These are phyloP conservation scores for Phytopythium helicoides DNA, from an alignment of 352 stramenopile species.

Conservation along the genomic window DNA sequence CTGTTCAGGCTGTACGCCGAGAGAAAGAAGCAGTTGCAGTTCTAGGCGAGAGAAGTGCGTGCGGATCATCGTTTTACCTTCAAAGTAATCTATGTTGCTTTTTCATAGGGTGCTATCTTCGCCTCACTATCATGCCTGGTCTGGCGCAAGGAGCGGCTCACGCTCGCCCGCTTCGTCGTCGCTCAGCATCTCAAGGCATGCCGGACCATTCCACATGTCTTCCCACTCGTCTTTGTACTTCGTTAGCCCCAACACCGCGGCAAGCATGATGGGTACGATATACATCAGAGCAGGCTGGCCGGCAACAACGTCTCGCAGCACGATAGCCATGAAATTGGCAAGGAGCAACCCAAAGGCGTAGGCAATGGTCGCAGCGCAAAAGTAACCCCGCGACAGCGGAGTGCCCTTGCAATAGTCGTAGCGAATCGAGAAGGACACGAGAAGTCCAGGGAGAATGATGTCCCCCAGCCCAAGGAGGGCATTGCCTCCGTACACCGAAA, in stretches of 20 bases:
- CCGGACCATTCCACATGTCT: conserved; percentile 74
- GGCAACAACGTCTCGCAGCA: conserved; percentile 79
- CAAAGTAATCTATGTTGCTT: background rate
- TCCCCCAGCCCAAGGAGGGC: conserved; percentile 93
- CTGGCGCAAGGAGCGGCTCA: background rate
- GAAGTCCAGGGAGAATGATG: conserved; percentile 91
- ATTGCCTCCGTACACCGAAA: conserved; percentile 86
- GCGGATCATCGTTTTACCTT: background rate
- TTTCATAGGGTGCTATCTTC: too few species aligned
- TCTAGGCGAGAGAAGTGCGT: conserved; percentile 1
- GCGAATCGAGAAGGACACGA: conserved; percentile 90
- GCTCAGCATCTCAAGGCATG: conserved; percentile 29
- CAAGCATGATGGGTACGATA: conserved; percentile 89
- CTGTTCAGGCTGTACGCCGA: conserved; percentile 32
- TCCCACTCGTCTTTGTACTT: conserved; percentile 50
- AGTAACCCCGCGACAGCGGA: conserved; percentile 72
- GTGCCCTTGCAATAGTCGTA: conserved; percentile 83
- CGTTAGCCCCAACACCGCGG: conserved; percentile 54
- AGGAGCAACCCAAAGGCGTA: conserved; percentile 91
- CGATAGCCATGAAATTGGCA: conserved; percentile 91
- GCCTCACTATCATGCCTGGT: too few species aligned
- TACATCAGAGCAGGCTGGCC: conserved; percentile 96
- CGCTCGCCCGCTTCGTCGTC: background rate
- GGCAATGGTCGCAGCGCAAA: conserved; percentile 46
- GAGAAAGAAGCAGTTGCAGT: conserved; percentile 22